Evolutionary conservation across 495 filamentous ascomycete genomes (phyloP), one percentile per base, ranked within the genome.

Genomic region (Neurospora sp.): DNA sequence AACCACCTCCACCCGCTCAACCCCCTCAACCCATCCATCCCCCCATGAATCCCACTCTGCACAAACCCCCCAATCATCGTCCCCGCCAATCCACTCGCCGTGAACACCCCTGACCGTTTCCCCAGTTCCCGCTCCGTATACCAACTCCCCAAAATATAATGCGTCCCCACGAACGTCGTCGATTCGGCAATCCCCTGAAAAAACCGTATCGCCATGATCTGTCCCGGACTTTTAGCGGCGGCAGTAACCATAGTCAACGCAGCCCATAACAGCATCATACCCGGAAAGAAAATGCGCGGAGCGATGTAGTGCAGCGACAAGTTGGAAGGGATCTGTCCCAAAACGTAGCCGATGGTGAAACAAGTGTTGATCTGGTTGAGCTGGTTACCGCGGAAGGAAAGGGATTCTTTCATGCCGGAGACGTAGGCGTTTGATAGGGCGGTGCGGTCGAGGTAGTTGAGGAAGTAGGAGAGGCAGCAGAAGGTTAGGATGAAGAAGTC

Each of bases 191-290:
- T 77, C n/a, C 88, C 90, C 76, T 89, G 86, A 76, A 92, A 90
- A 83, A 92, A 91, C 5, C 90, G 88, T 73, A 92, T 89, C 1
- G 86, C 88, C 85, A 89, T 89, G 74, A 92, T 88, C n/a, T 85
- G 78, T 48, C 84, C 79, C 0, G 86, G 86, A 3, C 79, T 82
- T 7, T 84, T 83, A 4, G 82, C 84, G 0, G 84, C 83, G 2
- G 88, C 89, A 2, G 87, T 89, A 41, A 85, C 79, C 86, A 91
- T 89, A 18, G 89, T 91, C 35, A 91, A 73, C 0, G 78, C 82
- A 1, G 86, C 89, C 90, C 90, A 92, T 69, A 87, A 73, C 1
- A 90, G 69, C 84, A 89, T 88, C 81, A 89, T 89, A 5, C 81
- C 75, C 0, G 90, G 89, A 73, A 92, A 89, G 77, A 88, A 91